A percentile compares a stretch with the other conserved stretches of the same genome.
Conservation (phyloP, 768 basidiomycete genomes). For the Pulveroboletus sp. region DNA sequence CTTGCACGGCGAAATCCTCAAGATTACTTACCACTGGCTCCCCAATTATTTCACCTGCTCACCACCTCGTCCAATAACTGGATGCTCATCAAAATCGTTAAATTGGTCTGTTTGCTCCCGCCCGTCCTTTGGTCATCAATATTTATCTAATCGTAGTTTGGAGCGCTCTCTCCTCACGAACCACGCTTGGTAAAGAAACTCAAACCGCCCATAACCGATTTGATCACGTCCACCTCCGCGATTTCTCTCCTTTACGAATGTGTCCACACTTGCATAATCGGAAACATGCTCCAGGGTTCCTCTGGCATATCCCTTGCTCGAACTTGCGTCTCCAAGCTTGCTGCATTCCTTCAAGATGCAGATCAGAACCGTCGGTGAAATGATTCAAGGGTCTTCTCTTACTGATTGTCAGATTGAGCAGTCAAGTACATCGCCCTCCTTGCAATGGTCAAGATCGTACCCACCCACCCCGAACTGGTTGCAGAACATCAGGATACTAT, state of each 20-base stretch:
- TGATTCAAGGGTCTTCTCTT: constrained; percentile 10
- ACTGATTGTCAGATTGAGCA: constrained; percentile 35
- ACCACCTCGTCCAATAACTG: constrained; percentile 97
- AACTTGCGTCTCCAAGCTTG: constrained; percentile 90
- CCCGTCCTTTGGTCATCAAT: not conserved
- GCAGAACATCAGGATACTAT: constrained; percentile 92
- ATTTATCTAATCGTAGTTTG: constrained; percentile 59
- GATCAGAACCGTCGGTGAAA: constrained; percentile 87
- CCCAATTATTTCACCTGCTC: constrained; percentile 87
- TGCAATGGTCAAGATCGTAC: constrained; percentile 94
- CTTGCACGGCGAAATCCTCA: constrained; percentile 74
- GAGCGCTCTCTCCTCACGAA: constrained; percentile 86
- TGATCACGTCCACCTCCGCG: constrained; percentile 93
- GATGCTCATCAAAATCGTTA: constrained; percentile 99
- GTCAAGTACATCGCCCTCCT: constrained; percentile 97
- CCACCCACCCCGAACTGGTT: constrained; percentile 83
- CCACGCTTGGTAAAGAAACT: constrained; percentile 93
- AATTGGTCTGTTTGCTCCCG: constrained; percentile 58
- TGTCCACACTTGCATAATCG: constrained; percentile 96
- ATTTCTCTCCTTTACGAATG: constrained; percentile 97
- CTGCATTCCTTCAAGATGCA: constrained; percentile 83
- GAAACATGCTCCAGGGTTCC: constrained; percentile 85
- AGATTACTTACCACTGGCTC: constrained; percentile 83
- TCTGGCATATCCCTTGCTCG: constrained; percentile 77
- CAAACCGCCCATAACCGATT: constrained; percentile 87